These are phyloP conservation scores for Guadua angustifolia DNA, from an alignment of 176 grass and related monocot species.

Conservation along the genomic window DNA sequence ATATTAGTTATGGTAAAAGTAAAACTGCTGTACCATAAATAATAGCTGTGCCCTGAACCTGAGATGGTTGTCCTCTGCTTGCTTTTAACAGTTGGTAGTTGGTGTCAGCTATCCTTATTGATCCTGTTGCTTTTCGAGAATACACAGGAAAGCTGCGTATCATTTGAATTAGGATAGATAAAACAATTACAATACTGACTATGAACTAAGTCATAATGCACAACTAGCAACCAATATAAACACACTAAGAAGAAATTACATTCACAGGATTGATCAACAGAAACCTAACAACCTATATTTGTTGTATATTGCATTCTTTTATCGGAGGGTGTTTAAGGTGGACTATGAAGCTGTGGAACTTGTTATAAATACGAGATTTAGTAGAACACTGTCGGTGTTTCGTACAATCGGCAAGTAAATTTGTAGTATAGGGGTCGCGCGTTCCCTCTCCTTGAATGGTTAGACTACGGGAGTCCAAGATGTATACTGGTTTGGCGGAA, in stretches of 20 bases:
- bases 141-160: too few species aligned
- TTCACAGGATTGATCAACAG: conserved; percentile 12
- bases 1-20: conserved; percentile 1
- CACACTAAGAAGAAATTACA: background rate
- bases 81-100: background rate
- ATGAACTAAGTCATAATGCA: background rate
- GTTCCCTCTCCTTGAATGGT: too few species aligned
- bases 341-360: background rate
- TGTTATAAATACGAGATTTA: background rate
- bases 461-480: too few species aligned
- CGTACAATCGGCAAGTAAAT: too few species aligned
- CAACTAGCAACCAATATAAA: background rate
- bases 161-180: background rate
- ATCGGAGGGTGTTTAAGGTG: background rate
- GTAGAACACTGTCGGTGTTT: too few species aligned
- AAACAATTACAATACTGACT: background rate
- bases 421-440: too few species aligned
- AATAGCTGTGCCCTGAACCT: background rate
- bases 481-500: too few species aligned
- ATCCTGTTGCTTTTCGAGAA: background rate
- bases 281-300: background rate
- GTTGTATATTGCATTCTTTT: background rate
- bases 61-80: background rate
- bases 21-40: conserved; percentile 2
- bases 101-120: background rate